Percentiles rank a stretch among this genome's conserved stretches.
Evolutionary conservation across 2,329 filamentous ascomycete species (phyloP).

Genomic region (Neocucurbitaria cava): DNA sequence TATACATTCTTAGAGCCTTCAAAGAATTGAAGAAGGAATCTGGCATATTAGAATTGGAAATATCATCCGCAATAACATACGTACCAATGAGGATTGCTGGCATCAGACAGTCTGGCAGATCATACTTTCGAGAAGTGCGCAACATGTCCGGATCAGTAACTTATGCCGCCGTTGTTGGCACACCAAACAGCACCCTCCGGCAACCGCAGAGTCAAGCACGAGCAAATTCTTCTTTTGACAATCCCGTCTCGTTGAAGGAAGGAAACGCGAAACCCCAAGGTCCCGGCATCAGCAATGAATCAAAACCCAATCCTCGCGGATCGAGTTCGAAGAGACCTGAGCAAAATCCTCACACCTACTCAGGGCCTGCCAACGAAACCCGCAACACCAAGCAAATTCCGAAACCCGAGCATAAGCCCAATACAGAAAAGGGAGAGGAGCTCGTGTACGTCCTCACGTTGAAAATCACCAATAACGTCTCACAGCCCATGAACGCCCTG

Average conservation of each 20-base stretch:
- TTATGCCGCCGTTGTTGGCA: constrained; percentile 30
- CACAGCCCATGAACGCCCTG: constrained; percentile 49
- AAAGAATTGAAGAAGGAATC: constrained; percentile 1
- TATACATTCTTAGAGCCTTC: constrained; percentile 21
- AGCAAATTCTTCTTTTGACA: constrained; percentile 15
- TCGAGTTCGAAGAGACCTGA: constrained; percentile 17
- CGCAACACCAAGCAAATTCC: constrained; percentile 7
- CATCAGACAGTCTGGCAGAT: neutral
- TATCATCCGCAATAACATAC: neutral
- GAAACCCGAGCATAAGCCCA: constrained; percentile 37
- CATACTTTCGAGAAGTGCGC: neutral
- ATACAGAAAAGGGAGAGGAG: constrained; percentile 40
- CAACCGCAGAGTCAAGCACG: constrained; percentile 21
- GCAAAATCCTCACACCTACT: constrained; percentile 5
- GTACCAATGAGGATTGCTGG: neutral
- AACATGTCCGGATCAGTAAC: constrained; percentile 18
- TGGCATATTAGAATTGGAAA: no score
- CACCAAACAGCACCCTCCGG: constrained; percentile 19
- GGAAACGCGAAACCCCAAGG: constrained; percentile 11
- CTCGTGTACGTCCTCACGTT: constrained; percentile 54
- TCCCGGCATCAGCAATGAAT: constrained; percentile 14
- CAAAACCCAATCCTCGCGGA: constrained; percentile 23
- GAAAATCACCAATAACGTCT: constrained; percentile 47
- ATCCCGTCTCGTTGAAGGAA: constrained; percentile 15
- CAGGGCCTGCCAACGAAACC: constrained; percentile 12